Evolutionary conservation across 257 asterid species (phyloP).

Genomic region (Mitragyna speciosa): DNA sequence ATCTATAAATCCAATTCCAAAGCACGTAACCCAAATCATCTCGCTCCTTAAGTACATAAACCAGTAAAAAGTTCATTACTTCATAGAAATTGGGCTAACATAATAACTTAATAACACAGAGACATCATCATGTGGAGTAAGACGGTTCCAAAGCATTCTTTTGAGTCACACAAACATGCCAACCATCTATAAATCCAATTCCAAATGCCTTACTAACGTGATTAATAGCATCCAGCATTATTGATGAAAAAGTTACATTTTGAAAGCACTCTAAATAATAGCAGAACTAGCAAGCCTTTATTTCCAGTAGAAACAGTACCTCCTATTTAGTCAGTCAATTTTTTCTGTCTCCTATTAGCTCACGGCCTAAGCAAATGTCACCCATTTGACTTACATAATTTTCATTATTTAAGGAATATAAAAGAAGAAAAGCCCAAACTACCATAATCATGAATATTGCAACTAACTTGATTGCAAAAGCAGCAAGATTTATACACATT

Average conservation of each 20-base stretch:
- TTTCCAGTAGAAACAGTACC: not conserved
- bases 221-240: not conserved
- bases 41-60: not conserved
- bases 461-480: not conserved
- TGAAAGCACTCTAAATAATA: not conserved
- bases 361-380: not conserved
- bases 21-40: not conserved
- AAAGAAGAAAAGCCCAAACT: not conserved
- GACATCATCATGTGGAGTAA: not conserved
- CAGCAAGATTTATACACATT: not conserved
- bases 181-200: not conserved
- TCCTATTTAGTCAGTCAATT: not conserved
- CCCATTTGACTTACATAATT: not conserved
- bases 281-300: not conserved
- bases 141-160: not conserved
- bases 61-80: not conserved
- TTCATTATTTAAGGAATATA: not conserved
- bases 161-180: not conserved
- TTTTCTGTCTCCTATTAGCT: not conserved
- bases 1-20: not conserved
- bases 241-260: not conserved
- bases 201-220: not conserved
- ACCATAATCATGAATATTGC: not conserved
- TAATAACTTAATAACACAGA: not conserved
- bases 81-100: not conserved